Base-by-base conservation (phyloP, 2,329 filamentous ascomycete species). In the Rutstroemia sp. region DNA sequence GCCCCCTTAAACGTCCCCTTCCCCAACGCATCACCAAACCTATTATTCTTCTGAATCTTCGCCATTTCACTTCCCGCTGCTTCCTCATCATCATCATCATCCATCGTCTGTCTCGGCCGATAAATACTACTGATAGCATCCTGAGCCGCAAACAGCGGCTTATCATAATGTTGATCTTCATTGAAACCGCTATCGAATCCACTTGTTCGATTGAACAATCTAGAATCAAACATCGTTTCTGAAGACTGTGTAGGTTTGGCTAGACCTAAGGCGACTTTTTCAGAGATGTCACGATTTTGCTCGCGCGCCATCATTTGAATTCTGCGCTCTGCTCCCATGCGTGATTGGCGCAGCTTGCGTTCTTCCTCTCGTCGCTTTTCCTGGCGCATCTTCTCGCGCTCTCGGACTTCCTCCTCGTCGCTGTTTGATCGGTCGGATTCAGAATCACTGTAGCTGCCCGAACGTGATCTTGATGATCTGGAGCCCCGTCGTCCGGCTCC, bases 81-180 rank as follows among this genome's bases (percentile, higher is more conserved):
- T 39, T 87, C 90, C 50, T 90, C 89, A 56, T 88, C 87, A 17
- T 89, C 87, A 16, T 84, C 86, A 46, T 90, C 89, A 50, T 86
- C 87, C 66, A 86, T 82, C 56, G 86, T 84, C 23, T 87, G 82
- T 21, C 82, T 82, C 1, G 92, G 90, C 36, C 91, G 82, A 73
- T 99, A 99, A 63, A 99, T 97, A 70, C 86, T 92, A 74, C 83
- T 94, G 66, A 96, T 90, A 8, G 90, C 92, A 69, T 97, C 92
- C 70, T 96, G 91, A 14, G 94, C 92, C 0, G 92, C 92, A 70
- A 99, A 99, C 7, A 99, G 77, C 19, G 94, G 94, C 73, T 97
- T 97, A 72, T 97, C 94, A 74, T 97, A 99, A 0, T 86, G 84
- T 68, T 99, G 94, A 71, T 99, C 94, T 72, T 99, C 94, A 71